These are phyloP conservation scores for Talaromyces islandicus DNA, from an alignment of 2,329 filamentous ascomycete genomes.

Conservation along the genomic window DNA sequence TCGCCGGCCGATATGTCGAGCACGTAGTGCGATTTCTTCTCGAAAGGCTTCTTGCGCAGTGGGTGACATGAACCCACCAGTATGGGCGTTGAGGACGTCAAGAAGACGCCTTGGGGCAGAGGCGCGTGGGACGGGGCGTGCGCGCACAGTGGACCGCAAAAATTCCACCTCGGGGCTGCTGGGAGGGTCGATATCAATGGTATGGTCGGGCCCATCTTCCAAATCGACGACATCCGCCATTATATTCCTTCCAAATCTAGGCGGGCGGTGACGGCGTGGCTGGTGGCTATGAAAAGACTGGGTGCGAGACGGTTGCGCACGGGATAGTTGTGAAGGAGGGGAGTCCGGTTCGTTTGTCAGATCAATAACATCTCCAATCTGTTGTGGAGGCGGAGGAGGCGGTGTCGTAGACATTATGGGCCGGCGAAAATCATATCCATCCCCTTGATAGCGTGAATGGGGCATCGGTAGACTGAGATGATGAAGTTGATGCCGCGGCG, in stretches of 20 bases:
- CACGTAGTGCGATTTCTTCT: conserved; percentile 18
- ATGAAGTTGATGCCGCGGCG: conserved; percentile 11
- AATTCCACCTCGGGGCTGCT: conserved; percentile 48
- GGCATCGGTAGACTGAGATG: conserved; percentile 22
- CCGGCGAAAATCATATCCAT: conserved; percentile 51
- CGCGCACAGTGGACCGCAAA: conserved; percentile 27
- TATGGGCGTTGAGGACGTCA: conserved; percentile 3
- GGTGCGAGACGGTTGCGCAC: conserved; percentile 1
- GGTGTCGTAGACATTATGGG: conserved; percentile 40
- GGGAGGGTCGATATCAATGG: conserved; percentile 13
- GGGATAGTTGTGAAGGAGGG: conserved; percentile 17
- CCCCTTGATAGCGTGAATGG: conserved; percentile 40
- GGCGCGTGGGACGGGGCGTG: conserved; percentile 4
- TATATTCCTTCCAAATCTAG: conserved; percentile 32
- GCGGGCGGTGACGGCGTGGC: conserved; percentile 18
- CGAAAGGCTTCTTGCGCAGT: conserved; percentile 12
- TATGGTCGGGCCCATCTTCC: conserved; percentile 25
- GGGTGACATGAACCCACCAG: not conserved
- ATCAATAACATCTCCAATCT: conserved; percentile 37
- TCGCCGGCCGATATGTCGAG: conserved; percentile 7
- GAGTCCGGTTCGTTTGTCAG: conserved; percentile 41
- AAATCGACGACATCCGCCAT: conserved; percentile 34
- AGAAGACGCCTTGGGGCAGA: conserved; percentile 13
- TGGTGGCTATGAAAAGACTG: conserved; percentile 5
- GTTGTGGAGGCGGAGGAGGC: conserved; percentile 8